phyloP scores from a whole-genome alignment of 306 rosid species.

The Ormosia emarginata region DNA sequence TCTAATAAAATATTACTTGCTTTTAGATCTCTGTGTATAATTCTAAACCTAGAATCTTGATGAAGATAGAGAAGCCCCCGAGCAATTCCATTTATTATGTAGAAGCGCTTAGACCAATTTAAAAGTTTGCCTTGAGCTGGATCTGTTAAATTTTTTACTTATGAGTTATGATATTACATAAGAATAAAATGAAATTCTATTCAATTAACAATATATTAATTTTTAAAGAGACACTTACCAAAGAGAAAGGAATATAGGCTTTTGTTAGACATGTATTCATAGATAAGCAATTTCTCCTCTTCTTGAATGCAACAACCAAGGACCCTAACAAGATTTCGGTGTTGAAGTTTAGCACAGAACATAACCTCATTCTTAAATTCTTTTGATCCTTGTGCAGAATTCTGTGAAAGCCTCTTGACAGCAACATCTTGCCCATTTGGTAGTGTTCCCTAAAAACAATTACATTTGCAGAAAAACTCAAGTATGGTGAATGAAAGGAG shows the following conservation, averaged over 20 bases:
- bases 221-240: background rate
- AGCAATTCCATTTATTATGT: background rate
- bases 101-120: constrained; percentile 1
- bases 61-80: constrained; percentile 13
- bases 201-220: too few species aligned
- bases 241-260: background rate
- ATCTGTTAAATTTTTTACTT: background rate
- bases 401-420: constrained; percentile 5
- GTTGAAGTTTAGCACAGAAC: constrained; percentile 1
- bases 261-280: constrained; percentile 7
- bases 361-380: constrained; percentile 11
- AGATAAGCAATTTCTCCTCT: background rate
- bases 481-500: too few species aligned
- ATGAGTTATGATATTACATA: too few species aligned
- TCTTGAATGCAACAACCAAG: constrained; percentile 1
- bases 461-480: too few species aligned
- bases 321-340: background rate
- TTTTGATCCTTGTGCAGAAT: background rate
- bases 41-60: constrained; percentile 11
- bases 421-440: background rate
- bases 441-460: background rate
- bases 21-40: background rate
- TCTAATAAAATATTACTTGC: constrained; percentile 4
- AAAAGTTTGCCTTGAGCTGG: background rate
- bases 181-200: too few species aligned